phyloP scores from a whole-genome alignment of 352 stramenopile genomes.

The Phytopythium kandeliae region DNA sequence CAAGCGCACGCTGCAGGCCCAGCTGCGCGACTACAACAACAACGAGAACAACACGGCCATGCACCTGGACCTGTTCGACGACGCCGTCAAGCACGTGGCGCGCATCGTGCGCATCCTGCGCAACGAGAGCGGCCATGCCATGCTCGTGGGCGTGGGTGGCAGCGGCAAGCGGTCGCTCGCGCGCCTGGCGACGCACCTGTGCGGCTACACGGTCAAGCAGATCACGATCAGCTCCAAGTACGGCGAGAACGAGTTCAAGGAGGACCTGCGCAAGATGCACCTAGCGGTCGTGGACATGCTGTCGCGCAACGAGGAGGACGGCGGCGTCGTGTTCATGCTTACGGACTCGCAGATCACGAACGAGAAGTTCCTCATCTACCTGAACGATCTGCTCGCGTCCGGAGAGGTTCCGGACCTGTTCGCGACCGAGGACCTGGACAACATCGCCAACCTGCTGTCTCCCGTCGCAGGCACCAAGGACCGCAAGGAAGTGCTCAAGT shows the following conservation, averaged over 20 bases:
- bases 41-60: slow-evolving; percentile 96
- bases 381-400: slow-evolving; percentile 93
- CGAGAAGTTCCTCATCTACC: slow-evolving; percentile 95
- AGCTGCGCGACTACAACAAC: slow-evolving; percentile 93
- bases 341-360: slow-evolving; percentile 96
- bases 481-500: slow-evolving; percentile 91
- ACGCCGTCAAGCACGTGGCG: slow-evolving; percentile 95
- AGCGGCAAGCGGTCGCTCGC: slow-evolving; percentile 93
- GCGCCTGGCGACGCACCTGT: slow-evolving; percentile 92
- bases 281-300: slow-evolving; percentile 91
- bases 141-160: slow-evolving; percentile 93
- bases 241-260: slow-evolving; percentile 94
- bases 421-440: slow-evolving; percentile 92
- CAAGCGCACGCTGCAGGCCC: slow-evolving; percentile 82
- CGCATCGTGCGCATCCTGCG: slow-evolving; percentile 93
- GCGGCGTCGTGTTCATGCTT: slow-evolving; percentile 92
- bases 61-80: slow-evolving; percentile 96
- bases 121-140: slow-evolving; percentile 85
- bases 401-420: slow-evolving; percentile 95
- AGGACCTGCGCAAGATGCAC: slow-evolving; percentile 95
- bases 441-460: slow-evolving; percentile 86
- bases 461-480: slow-evolving; percentile 82
- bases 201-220: slow-evolving; percentile 86
- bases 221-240: slow-evolving; percentile 96
- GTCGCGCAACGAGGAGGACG: slow-evolving; percentile 75